Percentiles rank a stretch among this genome's conserved stretches.
phyloP scores from a whole-genome alignment of 2,329 filamentous ascomycete species.

The Fusarium udum region DNA sequence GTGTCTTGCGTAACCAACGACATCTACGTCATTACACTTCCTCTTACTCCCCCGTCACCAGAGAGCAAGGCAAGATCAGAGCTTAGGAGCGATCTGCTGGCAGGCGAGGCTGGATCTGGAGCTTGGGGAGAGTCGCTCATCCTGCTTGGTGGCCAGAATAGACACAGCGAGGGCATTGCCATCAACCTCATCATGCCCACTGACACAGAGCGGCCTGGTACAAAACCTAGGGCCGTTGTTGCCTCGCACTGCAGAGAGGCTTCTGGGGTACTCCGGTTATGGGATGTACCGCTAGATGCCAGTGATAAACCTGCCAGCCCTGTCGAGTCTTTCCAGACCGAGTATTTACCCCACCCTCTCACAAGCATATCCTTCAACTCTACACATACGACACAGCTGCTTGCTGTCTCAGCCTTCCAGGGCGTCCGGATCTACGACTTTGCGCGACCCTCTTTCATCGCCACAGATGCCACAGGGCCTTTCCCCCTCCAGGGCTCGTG shows the following conservation, averaged over 20 bases:
- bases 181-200: slow-evolving; percentile 61
- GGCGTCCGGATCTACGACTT: slow-evolving; percentile 72
- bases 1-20: slow-evolving; percentile 67
- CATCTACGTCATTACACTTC: slow-evolving; percentile 66
- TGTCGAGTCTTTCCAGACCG: slow-evolving; percentile 66
- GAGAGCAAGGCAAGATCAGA: slow-evolving; percentile 66
- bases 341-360: slow-evolving; percentile 65
- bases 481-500: slow-evolving; percentile 70
- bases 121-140: slow-evolving; percentile 71
- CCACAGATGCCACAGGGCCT: slow-evolving; percentile 60
- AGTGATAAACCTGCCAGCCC: slow-evolving; percentile 45
- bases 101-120: slow-evolving; percentile 66
- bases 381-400: slow-evolving; percentile 65
- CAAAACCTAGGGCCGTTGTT: slow-evolving; percentile 59
- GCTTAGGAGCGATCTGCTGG: slow-evolving; percentile 60
- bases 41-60: slow-evolving; percentile 69
- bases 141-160: slow-evolving; percentile 62
- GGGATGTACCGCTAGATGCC: slow-evolving; percentile 63
- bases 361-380: slow-evolving; percentile 69
- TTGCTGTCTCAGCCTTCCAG: slow-evolving; percentile 64
- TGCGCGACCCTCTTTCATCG: slow-evolving; percentile 59
- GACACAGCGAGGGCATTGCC: slow-evolving; percentile 63
- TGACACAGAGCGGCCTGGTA: slow-evolving; percentile 50
- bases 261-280: slow-evolving; percentile 66
- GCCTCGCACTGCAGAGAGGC: slow-evolving; percentile 69